Base-by-base conservation (phyloP, 169 alveolate genomes). In the Condylostoma magnum region DNA sequence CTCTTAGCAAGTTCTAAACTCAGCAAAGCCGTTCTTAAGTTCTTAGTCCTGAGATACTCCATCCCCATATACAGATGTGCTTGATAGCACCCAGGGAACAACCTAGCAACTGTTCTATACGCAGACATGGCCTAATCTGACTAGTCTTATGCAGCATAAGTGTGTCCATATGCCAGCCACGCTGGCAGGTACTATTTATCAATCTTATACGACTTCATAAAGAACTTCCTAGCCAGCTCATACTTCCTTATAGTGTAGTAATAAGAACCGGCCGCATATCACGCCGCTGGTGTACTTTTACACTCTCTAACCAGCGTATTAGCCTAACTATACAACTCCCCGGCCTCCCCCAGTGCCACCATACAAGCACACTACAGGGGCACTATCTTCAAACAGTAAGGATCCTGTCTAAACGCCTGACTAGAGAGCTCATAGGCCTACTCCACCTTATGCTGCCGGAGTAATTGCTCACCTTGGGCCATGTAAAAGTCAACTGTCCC, bases 21-120 rank as follows among this genome's bases (percentile, higher is more conserved):
- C 22, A 86, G 76, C 6, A 84, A 58, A 36, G 96, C 96, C n/a
- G 95, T 92, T 74, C 87, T 77, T 2, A 89, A 69, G 73, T 92
- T 92, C 55, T 87, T 92, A 10, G 94, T 92, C 54, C 96, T 82
- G 8, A 89, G 73, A 67, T 89, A 92, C 55, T 92, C 96, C 96
- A 92, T 92, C 15, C 96, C 96, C 54, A 92, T 92, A 72, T 85
- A 92, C 43, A 86, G 66, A 48, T 85, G 79, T 50, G 94, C 93
- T 43, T 82, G 63, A 57, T 92, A 92, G 52, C 96, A 92, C 6
- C 97, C 95, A 2, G 97, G 97, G 84, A 92, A 92, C 27, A 89
- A 77, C 28, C 97, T 69, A 28, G 92, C 75, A 10, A 92, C 93
- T 1, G 95, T 85, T 76, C 97, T 79, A 67, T 92, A 92, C 22